Conservation (phyloP, 2,329 filamentous ascomycete genomes). For the Aspergillus fumigatiaffinis region DNA sequence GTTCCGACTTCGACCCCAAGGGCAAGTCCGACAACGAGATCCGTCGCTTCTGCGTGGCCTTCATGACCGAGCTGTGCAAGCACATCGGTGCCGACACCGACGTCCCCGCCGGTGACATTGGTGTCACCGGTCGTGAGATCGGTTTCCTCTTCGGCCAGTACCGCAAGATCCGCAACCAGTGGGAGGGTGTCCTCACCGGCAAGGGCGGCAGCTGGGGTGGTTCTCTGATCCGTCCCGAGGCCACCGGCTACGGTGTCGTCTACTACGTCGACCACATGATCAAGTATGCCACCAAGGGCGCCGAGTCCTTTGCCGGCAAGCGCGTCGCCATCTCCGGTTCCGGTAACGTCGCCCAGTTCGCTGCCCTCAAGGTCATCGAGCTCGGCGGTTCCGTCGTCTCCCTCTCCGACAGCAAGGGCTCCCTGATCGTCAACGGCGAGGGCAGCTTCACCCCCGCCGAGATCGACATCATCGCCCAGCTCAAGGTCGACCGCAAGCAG, state of each 20-base stretch:
- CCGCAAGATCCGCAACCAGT: constrained; percentile 80
- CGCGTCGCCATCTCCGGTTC: constrained; percentile 93
- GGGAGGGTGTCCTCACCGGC: constrained; percentile 93
- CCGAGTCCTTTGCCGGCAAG: constrained; percentile 84
- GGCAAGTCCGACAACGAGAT: constrained; percentile 97
- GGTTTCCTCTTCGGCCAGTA: constrained; percentile 95
- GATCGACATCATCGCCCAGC: constrained; percentile 69
- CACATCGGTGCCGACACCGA: constrained; percentile 97
- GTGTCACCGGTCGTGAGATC: constrained; percentile 86
- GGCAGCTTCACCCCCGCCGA: constrained; percentile 71
- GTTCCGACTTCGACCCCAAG: constrained; percentile 98
- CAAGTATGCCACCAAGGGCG: constrained; percentile 70
- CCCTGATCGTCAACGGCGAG: constrained; percentile 69
- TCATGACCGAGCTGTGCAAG: constrained; percentile 93
- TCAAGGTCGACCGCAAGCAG: constrained; percentile 84
- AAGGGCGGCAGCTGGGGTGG: constrained; percentile 95
- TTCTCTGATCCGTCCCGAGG: constrained; percentile 89
- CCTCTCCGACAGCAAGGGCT: constrained; percentile 86
- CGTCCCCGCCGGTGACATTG: constrained; percentile 95
- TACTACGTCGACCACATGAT: constrained; percentile 99
- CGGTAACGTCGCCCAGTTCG: constrained; percentile 97
- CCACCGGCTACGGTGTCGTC: constrained; percentile 91
- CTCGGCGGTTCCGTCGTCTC: constrained; percentile 90
- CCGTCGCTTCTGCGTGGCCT: constrained; percentile 90
- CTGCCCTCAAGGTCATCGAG: constrained; percentile 92